phyloP scores from a whole-genome alignment of 164 flowering plant genomes.

The Hamamelis virginiana region DNA sequence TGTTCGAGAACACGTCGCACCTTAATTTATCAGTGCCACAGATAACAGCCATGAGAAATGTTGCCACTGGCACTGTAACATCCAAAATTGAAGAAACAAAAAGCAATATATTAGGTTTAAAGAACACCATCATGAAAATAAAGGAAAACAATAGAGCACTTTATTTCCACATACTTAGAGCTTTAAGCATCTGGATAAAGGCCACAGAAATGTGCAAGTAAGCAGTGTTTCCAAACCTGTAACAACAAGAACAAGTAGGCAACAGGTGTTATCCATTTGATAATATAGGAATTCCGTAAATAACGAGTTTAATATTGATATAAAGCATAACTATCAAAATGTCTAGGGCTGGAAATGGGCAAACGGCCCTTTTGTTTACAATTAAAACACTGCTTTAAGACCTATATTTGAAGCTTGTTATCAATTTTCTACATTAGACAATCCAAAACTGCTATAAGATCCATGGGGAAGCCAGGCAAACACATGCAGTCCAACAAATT shows the following conservation, averaged over 20 bases:
- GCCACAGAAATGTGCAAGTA: constrained; percentile 98
- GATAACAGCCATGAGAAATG: constrained; percentile 89
- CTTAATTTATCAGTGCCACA: constrained; percentile 94
- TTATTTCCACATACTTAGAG: constrained; percentile 67
- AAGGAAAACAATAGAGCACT: background rate
- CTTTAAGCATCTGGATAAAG: constrained; percentile 99
- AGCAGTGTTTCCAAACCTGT: constrained; percentile 99
- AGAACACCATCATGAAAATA: background rate
- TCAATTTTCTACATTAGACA: too few relatives aligned
- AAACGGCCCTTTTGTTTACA: too few relatives aligned
- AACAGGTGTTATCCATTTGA: background rate
- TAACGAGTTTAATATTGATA: background rate
- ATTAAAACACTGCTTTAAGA: too few relatives aligned
- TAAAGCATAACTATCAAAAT: too few relatives aligned
- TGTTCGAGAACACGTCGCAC: constrained; percentile 92
- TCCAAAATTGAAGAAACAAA: constrained; percentile 6
- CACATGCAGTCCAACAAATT: background rate
- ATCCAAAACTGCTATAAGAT: too few relatives aligned
- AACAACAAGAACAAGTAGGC: constrained; percentile 6
- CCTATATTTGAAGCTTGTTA: too few relatives aligned
- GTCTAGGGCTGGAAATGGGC: too few relatives aligned
- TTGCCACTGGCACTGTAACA: constrained; percentile 97
- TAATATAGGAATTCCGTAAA: background rate
- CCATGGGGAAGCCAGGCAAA: too few relatives aligned
- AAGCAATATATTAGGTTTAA: background rate